A percentile compares a stretch with the other conserved stretches of the same genome.
Evolutionary conservation across 331 rosid genomes (phyloP).

Genomic region (Rhamnella rubrinervis): DNA sequence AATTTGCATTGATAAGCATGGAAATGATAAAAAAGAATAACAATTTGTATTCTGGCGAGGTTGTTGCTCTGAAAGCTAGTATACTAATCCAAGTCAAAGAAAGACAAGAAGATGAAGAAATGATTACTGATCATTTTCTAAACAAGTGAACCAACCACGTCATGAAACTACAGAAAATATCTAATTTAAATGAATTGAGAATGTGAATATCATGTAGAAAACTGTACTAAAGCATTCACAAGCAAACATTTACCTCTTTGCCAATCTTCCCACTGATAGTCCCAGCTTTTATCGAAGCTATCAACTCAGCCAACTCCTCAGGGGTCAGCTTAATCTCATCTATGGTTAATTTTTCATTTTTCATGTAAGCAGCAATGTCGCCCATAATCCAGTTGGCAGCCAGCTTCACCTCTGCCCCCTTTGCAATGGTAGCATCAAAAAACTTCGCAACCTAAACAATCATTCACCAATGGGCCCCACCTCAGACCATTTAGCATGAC

Average conservation of each 20-base stretch:
- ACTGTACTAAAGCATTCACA: conserved; percentile 8
- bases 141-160: neutral
- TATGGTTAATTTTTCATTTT: conserved; percentile 76
- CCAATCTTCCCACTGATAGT: conserved; percentile 90
- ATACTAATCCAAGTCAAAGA: too few species aligned
- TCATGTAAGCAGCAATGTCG: conserved; percentile 84
- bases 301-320: conserved; percentile 74
- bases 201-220: neutral
- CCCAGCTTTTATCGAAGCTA: conserved; percentile 74
- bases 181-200: neutral
- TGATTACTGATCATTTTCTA: neutral
- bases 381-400: conserved; percentile 96
- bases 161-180: neutral
- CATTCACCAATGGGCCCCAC: conserved; percentile 25
- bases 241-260: conserved; percentile 61
- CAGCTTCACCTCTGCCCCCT: conserved; percentile 74
- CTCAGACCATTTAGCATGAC: conserved; percentile 22
- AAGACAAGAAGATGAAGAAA: neutral
- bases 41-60: neutral
- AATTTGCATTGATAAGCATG: neutral
- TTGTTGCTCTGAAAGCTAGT: neutral
- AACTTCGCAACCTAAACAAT: conserved; percentile 65
- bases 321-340: conserved; percentile 74
- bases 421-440: conserved; percentile 77
- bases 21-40: neutral